Conservation (phyloP, 140 eudicot species). For the Flaveria floridana region DNA sequence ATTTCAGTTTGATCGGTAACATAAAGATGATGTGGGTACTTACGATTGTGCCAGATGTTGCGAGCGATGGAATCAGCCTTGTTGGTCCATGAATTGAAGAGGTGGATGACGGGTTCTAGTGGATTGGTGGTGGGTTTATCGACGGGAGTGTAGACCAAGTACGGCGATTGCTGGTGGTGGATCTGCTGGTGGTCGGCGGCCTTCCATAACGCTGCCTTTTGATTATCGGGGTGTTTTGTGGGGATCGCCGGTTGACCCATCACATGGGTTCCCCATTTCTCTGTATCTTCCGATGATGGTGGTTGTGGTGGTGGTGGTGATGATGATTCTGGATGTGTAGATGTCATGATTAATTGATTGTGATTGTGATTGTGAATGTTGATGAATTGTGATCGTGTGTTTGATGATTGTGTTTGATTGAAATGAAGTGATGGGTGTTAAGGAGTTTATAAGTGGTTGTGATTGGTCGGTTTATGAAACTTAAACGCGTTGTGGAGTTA, state of each 20-base stretch:
- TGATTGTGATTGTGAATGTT: background rate
- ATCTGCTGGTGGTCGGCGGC: slow-evolving; percentile 51
- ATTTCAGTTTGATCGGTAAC: too few relatives aligned
- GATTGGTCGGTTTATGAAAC: slow-evolving; percentile 11
- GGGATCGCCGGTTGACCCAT: slow-evolving; percentile 78
- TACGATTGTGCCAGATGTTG: slow-evolving; percentile 84
- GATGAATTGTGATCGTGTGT: background rate
- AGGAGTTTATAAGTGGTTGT: slow-evolving; percentile 2
- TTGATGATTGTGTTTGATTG: background rate
- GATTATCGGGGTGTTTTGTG: slow-evolving; percentile 64
- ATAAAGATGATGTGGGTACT: background rate
- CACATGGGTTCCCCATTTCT: slow-evolving; percentile 79
- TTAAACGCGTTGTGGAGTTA: slow-evolving; percentile 29
- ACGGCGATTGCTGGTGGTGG: slow-evolving; percentile 57
- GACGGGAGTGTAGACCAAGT: slow-evolving; percentile 57
- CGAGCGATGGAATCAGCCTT: slow-evolving; percentile 71
- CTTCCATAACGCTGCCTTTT: slow-evolving; percentile 67
- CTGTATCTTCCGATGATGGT: slow-evolving; percentile 34
- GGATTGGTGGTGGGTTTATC: slow-evolving; percentile 51
- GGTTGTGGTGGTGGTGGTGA: slow-evolving; percentile 8
- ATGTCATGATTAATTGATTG: slow-evolving; percentile 7
- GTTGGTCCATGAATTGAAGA: slow-evolving; percentile 64
- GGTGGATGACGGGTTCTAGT: slow-evolving; percentile 55
- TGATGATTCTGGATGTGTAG: slow-evolving; percentile 23
- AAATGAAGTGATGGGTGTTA: background rate